Percentiles rank a stretch among this genome's conserved stretches.
Conservation (phyloP, 345 rosid species). For the Cardamine chenopodiifolia region DNA sequence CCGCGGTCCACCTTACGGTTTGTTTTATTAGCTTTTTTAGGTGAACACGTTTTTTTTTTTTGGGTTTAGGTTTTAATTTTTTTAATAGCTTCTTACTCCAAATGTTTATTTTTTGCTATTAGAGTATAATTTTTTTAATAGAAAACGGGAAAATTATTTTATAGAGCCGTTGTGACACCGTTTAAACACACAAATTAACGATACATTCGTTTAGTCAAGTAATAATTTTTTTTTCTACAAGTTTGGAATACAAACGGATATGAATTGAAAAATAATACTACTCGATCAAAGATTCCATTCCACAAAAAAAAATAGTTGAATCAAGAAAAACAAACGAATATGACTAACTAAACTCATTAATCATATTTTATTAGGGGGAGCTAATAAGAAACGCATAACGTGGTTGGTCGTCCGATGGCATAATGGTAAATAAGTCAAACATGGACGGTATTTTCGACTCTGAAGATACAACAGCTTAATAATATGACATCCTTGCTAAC, state of each 20-base stretch:
- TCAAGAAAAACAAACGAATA: slow-evolving; percentile 3
- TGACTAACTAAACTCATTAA: not conserved
- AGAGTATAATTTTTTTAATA: not conserved
- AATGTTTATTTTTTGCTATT: not conserved
- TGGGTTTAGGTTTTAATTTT: not conserved
- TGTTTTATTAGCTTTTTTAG: not conserved
- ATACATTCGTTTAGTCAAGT: slow-evolving; percentile 19
- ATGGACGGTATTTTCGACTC: slow-evolving; percentile 34
- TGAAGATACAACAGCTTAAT: slow-evolving; percentile 39
- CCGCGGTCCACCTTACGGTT: slow-evolving; percentile 8
- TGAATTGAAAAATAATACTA: not conserved
- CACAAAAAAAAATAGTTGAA: not conserved
- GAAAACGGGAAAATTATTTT: not conserved
- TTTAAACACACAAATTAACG: no score
- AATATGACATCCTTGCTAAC: slow-evolving; percentile 58
- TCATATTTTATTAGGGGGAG: slow-evolving; percentile 14
- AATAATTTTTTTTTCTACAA: not conserved
- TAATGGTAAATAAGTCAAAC: slow-evolving; percentile 22
- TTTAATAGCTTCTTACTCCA: not conserved
- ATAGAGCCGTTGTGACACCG: no score
- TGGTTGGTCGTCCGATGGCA: slow-evolving; percentile 39
- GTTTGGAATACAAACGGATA: slow-evolving; percentile 4
- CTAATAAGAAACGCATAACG: slow-evolving; percentile 30
- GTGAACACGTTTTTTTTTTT: not conserved
- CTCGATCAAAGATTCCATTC: slow-evolving; percentile 31